phyloP scores from a whole-genome alignment of 768 basidiomycete species.

The Kwoniella heveanensis region DNA sequence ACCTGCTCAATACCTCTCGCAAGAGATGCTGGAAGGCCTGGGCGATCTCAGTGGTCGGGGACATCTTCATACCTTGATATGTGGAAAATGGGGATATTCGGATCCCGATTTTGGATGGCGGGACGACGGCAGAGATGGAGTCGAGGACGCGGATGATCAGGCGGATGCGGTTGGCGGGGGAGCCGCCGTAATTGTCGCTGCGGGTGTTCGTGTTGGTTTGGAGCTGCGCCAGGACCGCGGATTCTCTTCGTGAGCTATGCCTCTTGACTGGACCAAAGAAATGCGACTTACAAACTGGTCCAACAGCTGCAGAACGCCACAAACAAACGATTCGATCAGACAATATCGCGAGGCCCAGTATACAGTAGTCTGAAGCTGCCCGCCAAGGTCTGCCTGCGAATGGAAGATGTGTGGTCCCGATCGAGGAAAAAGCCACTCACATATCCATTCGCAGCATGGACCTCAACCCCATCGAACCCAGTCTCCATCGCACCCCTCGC shows the following conservation, averaged over 20 bases:
- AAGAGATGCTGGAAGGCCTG: too few species aligned
- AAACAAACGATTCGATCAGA: too few species aligned
- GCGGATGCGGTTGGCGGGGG: constrained; percentile 59
- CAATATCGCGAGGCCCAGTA: too few species aligned
- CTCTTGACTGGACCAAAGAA: too few species aligned
- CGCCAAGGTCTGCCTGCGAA: too few species aligned
- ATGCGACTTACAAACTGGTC: constrained; percentile 63
- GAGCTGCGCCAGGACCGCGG: neutral
- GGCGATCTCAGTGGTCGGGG: too few species aligned
- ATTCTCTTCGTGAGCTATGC: neutral
- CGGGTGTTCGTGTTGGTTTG: constrained; percentile 64
- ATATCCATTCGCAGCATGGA: constrained; percentile 57
- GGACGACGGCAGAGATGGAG: constrained; percentile 62
- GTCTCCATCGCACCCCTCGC: constrained; percentile 65
- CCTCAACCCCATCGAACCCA: constrained; percentile 71
- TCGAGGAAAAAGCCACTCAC: too few species aligned
- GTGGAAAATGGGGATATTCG: constrained; percentile 66
- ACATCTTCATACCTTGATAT: constrained; percentile 56
- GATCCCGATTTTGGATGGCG: constrained; percentile 61
- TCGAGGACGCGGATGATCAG: too few species aligned
- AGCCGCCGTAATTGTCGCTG: constrained; percentile 70
- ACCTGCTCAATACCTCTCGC: too few species aligned
- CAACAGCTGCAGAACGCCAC: constrained; percentile 44
- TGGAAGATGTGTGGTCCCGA: too few species aligned
- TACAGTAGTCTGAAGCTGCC: too few species aligned